These are phyloP conservation scores for Tricholoma furcatifolium DNA, from an alignment of 768 basidiomycete species.

Conservation along the genomic window DNA sequence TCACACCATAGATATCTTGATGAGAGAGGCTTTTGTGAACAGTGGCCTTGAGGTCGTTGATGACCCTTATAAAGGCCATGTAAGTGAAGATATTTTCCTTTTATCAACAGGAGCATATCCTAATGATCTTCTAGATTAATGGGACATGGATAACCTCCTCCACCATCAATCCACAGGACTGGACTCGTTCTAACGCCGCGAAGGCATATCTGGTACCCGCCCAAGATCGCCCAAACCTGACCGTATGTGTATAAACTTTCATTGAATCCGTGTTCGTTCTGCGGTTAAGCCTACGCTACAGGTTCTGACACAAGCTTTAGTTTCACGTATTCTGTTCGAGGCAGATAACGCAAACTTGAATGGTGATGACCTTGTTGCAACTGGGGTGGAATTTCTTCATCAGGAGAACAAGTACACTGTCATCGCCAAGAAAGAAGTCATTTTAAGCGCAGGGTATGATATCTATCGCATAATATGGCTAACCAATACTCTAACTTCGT, in stretches of 20 bases:
- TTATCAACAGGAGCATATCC: neutral
- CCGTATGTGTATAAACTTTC: conserved; percentile 9
- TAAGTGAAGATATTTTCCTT: conserved; percentile 2
- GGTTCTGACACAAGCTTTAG: conserved; percentile 17
- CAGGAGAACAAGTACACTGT: conserved; percentile 29
- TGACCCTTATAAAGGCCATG: conserved; percentile 31
- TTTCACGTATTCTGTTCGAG: conserved; percentile 28
- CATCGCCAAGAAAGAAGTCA: conserved; percentile 47
- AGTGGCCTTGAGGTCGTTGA: conserved; percentile 21
- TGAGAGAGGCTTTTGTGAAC: conserved; percentile 24
- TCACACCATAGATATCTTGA: conserved; percentile 24
- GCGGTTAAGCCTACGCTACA: neutral
- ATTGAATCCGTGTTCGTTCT: neutral
- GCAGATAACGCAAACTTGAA: neutral
- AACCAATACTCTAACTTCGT: neutral
- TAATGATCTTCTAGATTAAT: conserved; percentile 18
- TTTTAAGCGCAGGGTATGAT: conserved; percentile 41
- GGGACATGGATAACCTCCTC: conserved; percentile 14
- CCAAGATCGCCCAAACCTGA: conserved; percentile 9
- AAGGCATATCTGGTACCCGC: conserved; percentile 23
- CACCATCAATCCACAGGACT: conserved; percentile 23
- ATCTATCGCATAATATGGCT: neutral
- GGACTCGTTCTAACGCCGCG: conserved; percentile 26
- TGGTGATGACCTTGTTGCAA: conserved; percentile 32
- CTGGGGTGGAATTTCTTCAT: conserved; percentile 45